Base-by-base conservation (phyloP, 1,284 basidiomycete genomes). In the Naganishia sp. region DNA sequence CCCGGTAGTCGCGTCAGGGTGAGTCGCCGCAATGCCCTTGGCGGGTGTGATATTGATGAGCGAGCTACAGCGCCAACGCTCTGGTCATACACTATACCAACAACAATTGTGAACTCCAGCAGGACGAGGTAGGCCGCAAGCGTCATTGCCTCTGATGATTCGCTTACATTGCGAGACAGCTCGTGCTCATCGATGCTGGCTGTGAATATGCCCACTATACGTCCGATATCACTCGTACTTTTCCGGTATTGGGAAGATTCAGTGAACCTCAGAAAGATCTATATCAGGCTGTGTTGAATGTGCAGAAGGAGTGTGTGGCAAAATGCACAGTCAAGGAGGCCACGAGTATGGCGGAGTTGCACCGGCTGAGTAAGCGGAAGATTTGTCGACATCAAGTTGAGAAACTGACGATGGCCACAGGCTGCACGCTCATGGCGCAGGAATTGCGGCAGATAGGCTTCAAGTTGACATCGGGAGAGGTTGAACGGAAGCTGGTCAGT, bases 141-240 rank as follows among this genome's bases (percentile, higher is more conserved):
- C 13, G 7, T 18, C 36, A 11, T 33, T 25, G 2, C 5, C 0
- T 33, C 53, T 4, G 7, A 28, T 18, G 28, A 25, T 28, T 28
- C 42, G n/a, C 48, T 52, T 36, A 57, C 36, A 18, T 25, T 16
- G 1, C 21, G 10, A 13, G 25, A 13, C 67, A 79, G 78, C 81
- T 94, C 70, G 83, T 96, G 6, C 82, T 96, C 9, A 86, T 96
- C 65, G 94, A 97, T 71, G 94, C 93, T 1, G 92, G 89, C 43
- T 92, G 90, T 74, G 92, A 94, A 83, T 88, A 87, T 78, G 88
- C 90, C 87, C 92, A 75, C 56, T 99, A 99, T 75, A 92, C 93
- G 1, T 94, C 92, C 49, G 95, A 99, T 78, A 97, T 99, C 72
- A 97, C 94, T 7, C 89, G 95, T 48, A 94, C 94, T 16, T 97